A percentile compares a stretch with the other conserved stretches of the same genome.
Conservation (phyloP, 2,329 filamentous ascomycete genomes). For the Beauveria medogensis region DNA sequence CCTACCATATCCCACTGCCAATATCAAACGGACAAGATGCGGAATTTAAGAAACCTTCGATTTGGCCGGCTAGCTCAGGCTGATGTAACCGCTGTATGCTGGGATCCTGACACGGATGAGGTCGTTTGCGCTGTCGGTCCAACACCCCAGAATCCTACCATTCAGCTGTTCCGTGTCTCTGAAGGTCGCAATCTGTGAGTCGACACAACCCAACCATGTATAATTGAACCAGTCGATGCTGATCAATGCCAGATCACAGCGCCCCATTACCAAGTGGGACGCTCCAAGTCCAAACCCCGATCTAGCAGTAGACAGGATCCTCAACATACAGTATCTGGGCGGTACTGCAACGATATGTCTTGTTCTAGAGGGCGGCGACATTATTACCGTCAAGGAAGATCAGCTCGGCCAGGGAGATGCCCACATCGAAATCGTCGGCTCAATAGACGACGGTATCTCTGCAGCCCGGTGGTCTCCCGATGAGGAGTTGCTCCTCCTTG, state of each 20-base stretch:
- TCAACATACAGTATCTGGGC: conserved; percentile 77
- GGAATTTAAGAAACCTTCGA: conserved; percentile 75
- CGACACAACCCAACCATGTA: neutral
- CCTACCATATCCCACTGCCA: neutral
- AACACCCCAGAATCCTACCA: conserved; percentile 56
- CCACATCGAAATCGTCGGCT: conserved; percentile 89
- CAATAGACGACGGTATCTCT: conserved; percentile 83
- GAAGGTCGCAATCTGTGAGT: conserved; percentile 38
- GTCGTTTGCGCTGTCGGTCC: conserved; percentile 82
- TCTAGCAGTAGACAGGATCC: conserved; percentile 63
- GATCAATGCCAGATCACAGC: conserved; percentile 22
- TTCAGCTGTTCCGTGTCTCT: conserved; percentile 59
- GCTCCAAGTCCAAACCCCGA: conserved; percentile 72
- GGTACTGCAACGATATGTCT: conserved; percentile 73
- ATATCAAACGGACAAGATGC: conserved; percentile 47
- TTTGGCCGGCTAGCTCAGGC: conserved; percentile 57
- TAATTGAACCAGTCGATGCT: conserved; percentile 12
- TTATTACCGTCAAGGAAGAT: conserved; percentile 71
- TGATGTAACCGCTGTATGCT: conserved; percentile 68
- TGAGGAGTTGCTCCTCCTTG: conserved; percentile 79
- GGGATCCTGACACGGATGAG: conserved; percentile 74
- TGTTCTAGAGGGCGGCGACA: conserved; percentile 83
- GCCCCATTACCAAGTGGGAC: conserved; percentile 74
- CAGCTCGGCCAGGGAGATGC: conserved; percentile 47
- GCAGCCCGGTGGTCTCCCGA: conserved; percentile 92